Evolutionary conservation across 2,329 filamentous ascomycete species (phyloP).

Genomic region (Zasmidium angulare): DNA sequence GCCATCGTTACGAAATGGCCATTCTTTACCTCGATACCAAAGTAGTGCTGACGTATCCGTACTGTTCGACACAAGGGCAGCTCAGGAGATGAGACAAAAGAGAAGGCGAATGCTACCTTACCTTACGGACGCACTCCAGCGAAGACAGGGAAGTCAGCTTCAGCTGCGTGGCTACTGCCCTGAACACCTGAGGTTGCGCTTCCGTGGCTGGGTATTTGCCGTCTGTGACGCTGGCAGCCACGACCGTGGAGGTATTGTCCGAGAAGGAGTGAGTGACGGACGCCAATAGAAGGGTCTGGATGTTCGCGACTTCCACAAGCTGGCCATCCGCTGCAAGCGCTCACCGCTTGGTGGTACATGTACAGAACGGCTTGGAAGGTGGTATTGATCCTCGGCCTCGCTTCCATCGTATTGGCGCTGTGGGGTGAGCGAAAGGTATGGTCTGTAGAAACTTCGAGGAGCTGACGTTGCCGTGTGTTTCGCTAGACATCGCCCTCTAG

Average conservation of each 20-base stretch:
- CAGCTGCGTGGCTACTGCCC: neutral
- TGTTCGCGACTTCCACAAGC: neutral
- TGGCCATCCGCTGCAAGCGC: neutral
- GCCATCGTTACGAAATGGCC: neutral
- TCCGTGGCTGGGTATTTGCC: neutral
- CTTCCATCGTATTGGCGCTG: neutral
- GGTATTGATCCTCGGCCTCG: neutral
- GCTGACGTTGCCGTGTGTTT: neutral
- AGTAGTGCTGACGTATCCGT: neutral
- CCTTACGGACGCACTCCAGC: too few relatives aligned
- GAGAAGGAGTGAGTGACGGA: neutral
- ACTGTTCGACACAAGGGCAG: constrained; percentile 1
- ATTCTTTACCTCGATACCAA: neutral
- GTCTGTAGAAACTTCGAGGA: neutral
- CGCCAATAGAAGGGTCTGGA: neutral
- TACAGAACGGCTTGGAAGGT: neutral
- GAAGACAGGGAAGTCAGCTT: neutral
- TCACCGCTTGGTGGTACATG: neutral
- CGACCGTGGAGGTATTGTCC: neutral
- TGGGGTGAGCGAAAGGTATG: neutral
- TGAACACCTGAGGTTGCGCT: neutral
- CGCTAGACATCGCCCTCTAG: neutral
- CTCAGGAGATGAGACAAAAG: neutral
- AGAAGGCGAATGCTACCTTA: neutral
- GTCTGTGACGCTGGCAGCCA: neutral